Evolutionary conservation across 2,329 filamentous ascomycete genomes (phyloP).

Genomic region (Colletotrichum eleusines): DNA sequence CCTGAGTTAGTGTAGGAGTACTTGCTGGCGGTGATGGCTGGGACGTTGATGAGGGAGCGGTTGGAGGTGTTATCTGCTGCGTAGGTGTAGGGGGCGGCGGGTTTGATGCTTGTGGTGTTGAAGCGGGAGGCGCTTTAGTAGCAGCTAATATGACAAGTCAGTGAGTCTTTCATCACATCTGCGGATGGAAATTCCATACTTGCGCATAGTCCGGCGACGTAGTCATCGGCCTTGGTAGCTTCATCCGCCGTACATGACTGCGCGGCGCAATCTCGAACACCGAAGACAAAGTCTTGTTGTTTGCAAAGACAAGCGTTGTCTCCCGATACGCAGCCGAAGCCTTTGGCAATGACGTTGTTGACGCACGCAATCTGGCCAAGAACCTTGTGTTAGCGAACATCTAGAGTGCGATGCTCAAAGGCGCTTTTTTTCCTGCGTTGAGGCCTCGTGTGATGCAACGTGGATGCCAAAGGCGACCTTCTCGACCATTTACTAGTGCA

Average conservation of each 20-base stretch:
- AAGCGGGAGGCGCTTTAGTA: constrained; percentile 18
- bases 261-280: constrained; percentile 57
- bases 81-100: constrained; percentile 18
- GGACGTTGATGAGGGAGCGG: neutral
- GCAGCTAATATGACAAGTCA: constrained; percentile 29
- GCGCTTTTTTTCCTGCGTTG: neutral
- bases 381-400: neutral
- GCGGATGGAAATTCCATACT: constrained; percentile 44
- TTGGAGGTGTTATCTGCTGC: constrained; percentile 19
- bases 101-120: constrained; percentile 15
- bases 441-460: neutral
- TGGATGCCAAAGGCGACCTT: neutral
- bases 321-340: constrained; percentile 46
- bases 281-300: constrained; percentile 50
- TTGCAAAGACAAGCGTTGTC: constrained; percentile 56
- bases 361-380: constrained; percentile 27
- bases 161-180: neutral
- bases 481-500: neutral
- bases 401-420: neutral
- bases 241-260: constrained; percentile 47
- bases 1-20: neutral
- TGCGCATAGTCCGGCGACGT: constrained; percentile 47
- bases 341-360: constrained; percentile 41
- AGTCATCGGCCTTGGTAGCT: constrained; percentile 48
- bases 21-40: constrained; percentile 13